These are phyloP conservation scores for Termitomyces sp. DNA, from an alignment of 768 basidiomycete genomes.

Conservation along the genomic window DNA sequence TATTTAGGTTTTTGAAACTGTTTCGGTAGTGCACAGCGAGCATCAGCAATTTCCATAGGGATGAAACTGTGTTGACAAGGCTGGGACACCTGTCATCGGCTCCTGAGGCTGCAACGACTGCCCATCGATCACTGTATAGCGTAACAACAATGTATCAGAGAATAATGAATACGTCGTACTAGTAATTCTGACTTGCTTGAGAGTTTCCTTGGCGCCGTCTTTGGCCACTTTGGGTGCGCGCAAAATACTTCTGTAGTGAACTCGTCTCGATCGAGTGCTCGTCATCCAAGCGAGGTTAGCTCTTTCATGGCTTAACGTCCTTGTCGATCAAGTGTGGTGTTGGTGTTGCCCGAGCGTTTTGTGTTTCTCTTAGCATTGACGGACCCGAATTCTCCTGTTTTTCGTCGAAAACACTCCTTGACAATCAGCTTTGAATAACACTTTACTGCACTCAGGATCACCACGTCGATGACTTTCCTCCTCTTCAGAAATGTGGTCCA, in stretches of 20 bases:
- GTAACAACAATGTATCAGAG: background rate
- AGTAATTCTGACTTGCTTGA: too few relatives aligned
- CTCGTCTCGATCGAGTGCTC: background rate
- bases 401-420: conserved; percentile 20
- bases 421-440: conserved; percentile 15
- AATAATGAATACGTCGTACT: background rate
- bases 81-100: conserved; percentile 4
- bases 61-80: conserved; percentile 7
- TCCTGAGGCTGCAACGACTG: background rate
- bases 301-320: background rate
- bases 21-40: background rate
- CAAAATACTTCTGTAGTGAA: background rate
- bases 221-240: background rate
- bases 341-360: background rate
- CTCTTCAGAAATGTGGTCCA: background rate
- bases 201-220: background rate
- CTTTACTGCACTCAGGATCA: background rate
- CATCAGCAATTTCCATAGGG: conserved; percentile 4
- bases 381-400: background rate
- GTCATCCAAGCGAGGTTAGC: background rate
- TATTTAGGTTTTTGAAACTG: background rate
- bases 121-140: background rate
- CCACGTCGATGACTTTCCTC: background rate
- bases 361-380: too few relatives aligned
- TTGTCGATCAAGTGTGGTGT: background rate